Base-by-base conservation (phyloP, 805 yeast species). In the Yamadazyma philogaea region DNA sequence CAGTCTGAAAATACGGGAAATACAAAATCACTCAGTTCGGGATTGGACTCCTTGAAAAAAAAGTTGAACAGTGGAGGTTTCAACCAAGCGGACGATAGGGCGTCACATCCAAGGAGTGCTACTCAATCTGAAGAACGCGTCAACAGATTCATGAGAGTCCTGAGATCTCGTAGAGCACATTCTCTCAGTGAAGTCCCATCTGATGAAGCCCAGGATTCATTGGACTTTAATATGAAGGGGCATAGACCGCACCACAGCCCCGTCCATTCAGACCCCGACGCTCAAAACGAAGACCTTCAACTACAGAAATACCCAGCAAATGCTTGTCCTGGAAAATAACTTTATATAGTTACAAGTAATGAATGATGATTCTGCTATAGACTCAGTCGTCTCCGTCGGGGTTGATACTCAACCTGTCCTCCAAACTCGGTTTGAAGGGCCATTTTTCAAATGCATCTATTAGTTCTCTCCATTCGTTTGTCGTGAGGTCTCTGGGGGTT, bases 341-440 rank as follows among this genome's bases (percentile, higher is more conserved):
- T 18, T 5, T 33, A 17, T 33, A 19, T 33, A 33, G 26, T 7
- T 26, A 16, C 18, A n/a, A 36, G 4, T 24, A 21, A 26, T 27
- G 17, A 14, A 28, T 6, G 16, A 24, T 36, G 32, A 15, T 34
- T 14, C 22, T 18, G 17, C 17, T 21, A 21, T 19, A 10, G 6
- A 14, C 6, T 30, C 16, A 30, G 8, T 30, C 30, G 8, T 34
- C 37, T 7, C 19, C 28, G 16, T 34, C 37, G 35, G 47, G 46
- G 41, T 45, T 44, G 3, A 54, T 21, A 18, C 54, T 49, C 12
- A 53, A 34, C 10, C 50, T 45, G 18, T 56, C 61, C 32, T 50
- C 52, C 12, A 51, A 15, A 7, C 55, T 42, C 4, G 95, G 97
- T 60, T 82, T 88, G 69, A 89, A 91, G 0, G 97, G 93, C 98